Evolutionary conservation across 306 rosid genomes (phyloP).

Genomic region (Calophaca sinica): DNA sequence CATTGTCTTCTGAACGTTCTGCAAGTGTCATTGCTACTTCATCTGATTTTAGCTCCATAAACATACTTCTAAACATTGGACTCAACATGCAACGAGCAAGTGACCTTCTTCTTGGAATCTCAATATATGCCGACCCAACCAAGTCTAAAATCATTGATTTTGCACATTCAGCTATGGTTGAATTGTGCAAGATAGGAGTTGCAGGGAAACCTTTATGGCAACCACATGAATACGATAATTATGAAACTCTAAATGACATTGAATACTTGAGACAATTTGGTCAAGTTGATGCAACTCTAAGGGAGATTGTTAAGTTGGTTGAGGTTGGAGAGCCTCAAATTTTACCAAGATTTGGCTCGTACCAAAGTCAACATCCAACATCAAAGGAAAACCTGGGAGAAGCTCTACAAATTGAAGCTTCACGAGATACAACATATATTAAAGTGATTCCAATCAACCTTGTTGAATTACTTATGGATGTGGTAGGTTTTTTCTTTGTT

Average conservation of each 20-base stretch:
- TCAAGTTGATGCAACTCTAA: constrained; percentile 41
- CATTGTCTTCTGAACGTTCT: constrained; percentile 11
- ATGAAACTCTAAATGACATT: constrained; percentile 43
- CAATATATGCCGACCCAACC: constrained; percentile 43
- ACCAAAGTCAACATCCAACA: background rate
- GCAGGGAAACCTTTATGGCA: constrained; percentile 55
- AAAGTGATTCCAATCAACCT: constrained; percentile 41
- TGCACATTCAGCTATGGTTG: constrained; percentile 53
- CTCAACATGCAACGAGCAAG: constrained; percentile 45
- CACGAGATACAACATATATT: constrained; percentile 50
- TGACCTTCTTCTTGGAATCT: constrained; percentile 54
- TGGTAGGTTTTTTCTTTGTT: constrained; percentile 45
- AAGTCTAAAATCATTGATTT: constrained; percentile 36
- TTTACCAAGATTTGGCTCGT: constrained; percentile 43
- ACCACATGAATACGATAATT: background rate
- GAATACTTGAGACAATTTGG: constrained; percentile 55
- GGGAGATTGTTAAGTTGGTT: constrained; percentile 51
- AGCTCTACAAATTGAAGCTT: constrained; percentile 51
- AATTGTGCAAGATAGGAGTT: constrained; percentile 42
- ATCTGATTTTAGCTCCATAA: constrained; percentile 34
- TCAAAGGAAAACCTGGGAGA: background rate
- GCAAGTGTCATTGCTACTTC: background rate
- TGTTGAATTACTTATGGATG: constrained; percentile 63
- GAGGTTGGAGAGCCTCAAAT: constrained; percentile 55
- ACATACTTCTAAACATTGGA: background rate